These are phyloP conservation scores for Candida glaebosa DNA, from an alignment of 805 yeast genomes.

Conservation along the genomic window DNA sequence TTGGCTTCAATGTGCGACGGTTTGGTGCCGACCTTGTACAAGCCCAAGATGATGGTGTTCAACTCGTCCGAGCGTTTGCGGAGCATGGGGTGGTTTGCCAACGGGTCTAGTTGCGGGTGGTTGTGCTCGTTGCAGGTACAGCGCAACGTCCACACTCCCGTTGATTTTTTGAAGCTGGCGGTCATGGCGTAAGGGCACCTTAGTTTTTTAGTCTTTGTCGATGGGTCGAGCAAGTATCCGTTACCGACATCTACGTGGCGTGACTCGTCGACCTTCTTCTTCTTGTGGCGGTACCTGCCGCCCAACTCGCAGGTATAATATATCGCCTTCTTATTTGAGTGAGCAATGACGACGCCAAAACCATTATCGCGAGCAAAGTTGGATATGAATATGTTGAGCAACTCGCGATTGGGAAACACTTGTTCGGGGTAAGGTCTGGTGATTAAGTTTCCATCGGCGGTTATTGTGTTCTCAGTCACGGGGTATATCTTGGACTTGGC, in stretches of 20 bases:
- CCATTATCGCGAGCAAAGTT: conserved; percentile 57
- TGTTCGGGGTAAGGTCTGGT: conserved; percentile 55
- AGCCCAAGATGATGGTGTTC: conserved; percentile 47
- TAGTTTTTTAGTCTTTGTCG: conserved; percentile 48
- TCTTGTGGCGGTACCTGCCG: conserved; percentile 51
- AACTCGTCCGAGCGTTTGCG: conserved; percentile 52
- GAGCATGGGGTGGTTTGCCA: conserved; percentile 54
- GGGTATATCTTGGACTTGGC: conserved; percentile 40
- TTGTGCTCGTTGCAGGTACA: conserved; percentile 57
- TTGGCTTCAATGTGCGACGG: conserved; percentile 53
- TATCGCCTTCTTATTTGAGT: conserved; percentile 55
- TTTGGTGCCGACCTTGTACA: conserved; percentile 53
- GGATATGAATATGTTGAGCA: conserved; percentile 49
- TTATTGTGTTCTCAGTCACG: conserved; percentile 41
- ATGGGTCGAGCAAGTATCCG: conserved; percentile 36
- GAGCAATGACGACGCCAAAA: conserved; percentile 58
- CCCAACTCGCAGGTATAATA: conserved; percentile 59
- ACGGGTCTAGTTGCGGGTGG: conserved; percentile 55
- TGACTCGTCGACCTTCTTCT: conserved; percentile 15
- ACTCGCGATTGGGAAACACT: conserved; percentile 46
- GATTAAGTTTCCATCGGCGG: conserved; percentile 48
- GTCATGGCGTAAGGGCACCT: conserved; percentile 60
- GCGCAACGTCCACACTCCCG: conserved; percentile 48
- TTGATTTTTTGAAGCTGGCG: conserved; percentile 49
- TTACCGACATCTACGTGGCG: conserved; percentile 26